Evolutionary conservation across 1,139 yeast species (phyloP).

Genomic region (Kluyveromyces sp.): DNA sequence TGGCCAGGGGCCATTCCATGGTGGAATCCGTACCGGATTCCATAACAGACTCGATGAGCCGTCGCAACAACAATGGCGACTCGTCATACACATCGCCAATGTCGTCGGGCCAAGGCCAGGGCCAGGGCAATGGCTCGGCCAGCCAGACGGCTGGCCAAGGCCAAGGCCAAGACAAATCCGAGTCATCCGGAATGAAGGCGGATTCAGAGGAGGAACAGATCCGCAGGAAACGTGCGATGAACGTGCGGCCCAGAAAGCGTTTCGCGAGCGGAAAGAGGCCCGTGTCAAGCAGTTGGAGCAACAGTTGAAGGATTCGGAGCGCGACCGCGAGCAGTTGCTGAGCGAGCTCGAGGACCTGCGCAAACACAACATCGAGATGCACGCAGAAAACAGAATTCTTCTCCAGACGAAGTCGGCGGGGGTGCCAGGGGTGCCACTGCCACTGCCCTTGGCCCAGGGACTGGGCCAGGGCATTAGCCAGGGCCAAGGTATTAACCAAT

Average conservation of each 20-base stretch:
- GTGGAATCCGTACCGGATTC: too few relatives aligned
- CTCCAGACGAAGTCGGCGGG: slow-evolving; percentile 6
- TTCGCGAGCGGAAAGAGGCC: slow-evolving; percentile 76
- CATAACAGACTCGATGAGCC: too few relatives aligned
- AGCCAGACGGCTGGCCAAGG: background rate
- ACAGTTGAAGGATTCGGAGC: slow-evolving; percentile 53
- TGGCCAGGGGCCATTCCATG: too few relatives aligned
- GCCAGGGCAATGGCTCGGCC: too few relatives aligned
- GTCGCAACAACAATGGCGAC: too few relatives aligned
- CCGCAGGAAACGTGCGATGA: slow-evolving; percentile 67
- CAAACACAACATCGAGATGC: slow-evolving; percentile 12
- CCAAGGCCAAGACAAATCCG: background rate
- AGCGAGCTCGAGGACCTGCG: slow-evolving; percentile 43
- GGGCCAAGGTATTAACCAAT: too few relatives aligned
- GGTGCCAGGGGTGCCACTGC: background rate
- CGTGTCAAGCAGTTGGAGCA: slow-evolving; percentile 60
- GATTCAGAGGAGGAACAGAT: slow-evolving; percentile 6
- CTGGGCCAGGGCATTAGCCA: background rate
- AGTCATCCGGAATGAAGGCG: background rate
- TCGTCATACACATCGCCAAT: too few relatives aligned
- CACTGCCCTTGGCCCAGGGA: background rate
- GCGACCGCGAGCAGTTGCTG: slow-evolving; percentile 44
- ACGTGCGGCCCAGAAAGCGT: slow-evolving; percentile 89
- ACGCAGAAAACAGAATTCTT: slow-evolving; percentile 13
- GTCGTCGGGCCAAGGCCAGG: too few relatives aligned